Evolutionary conservation across 2,329 filamentous ascomycete species (phyloP).

Genomic region (Coleophoma eucalyptorum): DNA sequence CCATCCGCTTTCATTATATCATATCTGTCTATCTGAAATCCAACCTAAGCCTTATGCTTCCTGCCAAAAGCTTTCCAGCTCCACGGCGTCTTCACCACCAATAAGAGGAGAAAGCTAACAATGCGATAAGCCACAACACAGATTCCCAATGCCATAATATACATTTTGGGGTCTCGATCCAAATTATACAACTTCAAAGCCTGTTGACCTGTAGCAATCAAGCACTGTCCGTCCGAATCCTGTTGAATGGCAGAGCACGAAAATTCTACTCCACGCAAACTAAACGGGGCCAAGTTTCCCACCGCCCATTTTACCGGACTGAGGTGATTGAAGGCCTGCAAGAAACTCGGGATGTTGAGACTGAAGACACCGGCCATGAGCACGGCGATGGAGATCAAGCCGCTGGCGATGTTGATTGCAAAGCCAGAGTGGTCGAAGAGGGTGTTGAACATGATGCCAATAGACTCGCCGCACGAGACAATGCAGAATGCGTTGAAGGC

Average conservation of each 20-base stretch:
- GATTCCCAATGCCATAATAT: conserved; percentile 57
- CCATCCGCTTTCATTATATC: too few relatives aligned
- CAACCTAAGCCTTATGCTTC: too few relatives aligned
- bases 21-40: too few relatives aligned
- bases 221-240: conserved; percentile 55
- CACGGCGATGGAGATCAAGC: conserved; percentile 63
- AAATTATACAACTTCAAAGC: conserved; percentile 64
- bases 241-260: conserved; percentile 56
- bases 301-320: conserved; percentile 65
- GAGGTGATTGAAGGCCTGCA: conserved; percentile 65
- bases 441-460: conserved; percentile 75
- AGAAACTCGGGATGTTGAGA: conserved; percentile 59
- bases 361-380: conserved; percentile 67
- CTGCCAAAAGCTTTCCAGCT: too few relatives aligned
- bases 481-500: conserved; percentile 66
- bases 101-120: conserved; percentile 54
- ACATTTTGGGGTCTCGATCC: conserved; percentile 53
- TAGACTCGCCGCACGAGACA: conserved; percentile 66
- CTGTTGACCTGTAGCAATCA: conserved; percentile 60
- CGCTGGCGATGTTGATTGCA: conserved; percentile 65
- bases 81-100: conserved; percentile 49
- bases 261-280: conserved; percentile 54
- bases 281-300: conserved; percentile 61
- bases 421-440: conserved; percentile 69
- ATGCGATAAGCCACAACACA: conserved; percentile 61